Base-by-base conservation (phyloP, 495 filamentous ascomycete genomes). In the Talaromyces wortmannii region DNA sequence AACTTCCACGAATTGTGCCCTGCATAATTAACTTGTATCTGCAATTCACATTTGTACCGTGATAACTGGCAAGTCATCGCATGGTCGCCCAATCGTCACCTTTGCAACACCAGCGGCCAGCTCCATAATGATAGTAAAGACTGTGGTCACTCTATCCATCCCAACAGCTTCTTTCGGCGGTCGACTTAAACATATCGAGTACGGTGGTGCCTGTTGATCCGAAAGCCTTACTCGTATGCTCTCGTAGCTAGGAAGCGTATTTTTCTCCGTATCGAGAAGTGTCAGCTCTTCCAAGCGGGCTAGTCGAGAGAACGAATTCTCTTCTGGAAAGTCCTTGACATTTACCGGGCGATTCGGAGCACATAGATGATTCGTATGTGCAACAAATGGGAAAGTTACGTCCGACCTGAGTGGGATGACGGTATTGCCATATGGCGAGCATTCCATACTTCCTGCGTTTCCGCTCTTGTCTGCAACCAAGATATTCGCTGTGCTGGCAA, bases 271-370 rank as follows among this genome's bases (percentile, higher is more conserved):
- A 31, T 50, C 47, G 15, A 30, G 8, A 10, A 30, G 3, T 29
- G 29, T 50, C 17, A 50, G 31, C 31, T 50, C 47, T 31, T 23
- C 15, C 2, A 50, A 30, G 12, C 47, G 30, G 8, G 29, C 47
- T n/a, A 50, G 47, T n/a, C 47, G 47, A 12, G 47, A 30, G 18
- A 50, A 30, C 31, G 47, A 50, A 31, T 50, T 50, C 2, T 17
- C 18, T 30, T 17, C 47, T 31, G 47, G 47, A 31, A n/a, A 3
- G 29, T 50, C 47, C 6, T 30, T 15, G 3, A 50, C 15, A 1
- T 73, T 78, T 6, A 29, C 23, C 23, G 23, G 23, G 7, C 47
- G 29, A 7, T 23, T 13, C 15, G 47, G 47, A 15, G 18, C 31
- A n/a, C 15, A 31, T 30, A 50, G 23, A 29, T 50, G 47, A 29